phyloP scores from a whole-genome alignment of 2,329 filamentous ascomycete species.

The Dothiorella sarmentorum region DNA sequence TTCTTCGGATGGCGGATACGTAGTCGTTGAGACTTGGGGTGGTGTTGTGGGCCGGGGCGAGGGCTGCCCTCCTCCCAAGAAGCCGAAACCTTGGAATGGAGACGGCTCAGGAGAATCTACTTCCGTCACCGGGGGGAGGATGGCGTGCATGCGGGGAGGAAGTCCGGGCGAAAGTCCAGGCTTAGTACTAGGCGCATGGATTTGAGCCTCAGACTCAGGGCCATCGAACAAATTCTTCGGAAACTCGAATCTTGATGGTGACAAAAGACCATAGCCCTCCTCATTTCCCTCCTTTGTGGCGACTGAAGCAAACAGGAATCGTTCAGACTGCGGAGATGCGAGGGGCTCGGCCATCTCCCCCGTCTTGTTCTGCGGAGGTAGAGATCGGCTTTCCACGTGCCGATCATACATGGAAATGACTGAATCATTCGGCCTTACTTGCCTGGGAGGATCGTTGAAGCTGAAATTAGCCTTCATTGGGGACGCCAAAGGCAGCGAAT shows the following conservation, averaged over 20 bases:
- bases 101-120: constrained; percentile 3
- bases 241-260: constrained; percentile 43
- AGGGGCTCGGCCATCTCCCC: neutral
- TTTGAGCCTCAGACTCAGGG: neutral
- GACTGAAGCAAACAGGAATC: constrained; percentile 35
- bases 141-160: constrained; percentile 11
- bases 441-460: constrained; percentile 9
- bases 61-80: constrained; percentile 6
- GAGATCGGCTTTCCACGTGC: neutral
- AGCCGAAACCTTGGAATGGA: constrained; percentile 17
- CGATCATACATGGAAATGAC: constrained; percentile 18
- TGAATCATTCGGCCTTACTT: constrained; percentile 15
- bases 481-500: constrained; percentile 1
- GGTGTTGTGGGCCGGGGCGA: constrained; percentile 6
- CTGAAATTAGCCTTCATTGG: constrained; percentile 14
- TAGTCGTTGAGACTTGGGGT: neutral
- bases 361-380: neutral
- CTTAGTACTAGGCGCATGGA: neutral
- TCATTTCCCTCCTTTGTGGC: constrained; percentile 27
- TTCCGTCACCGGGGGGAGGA: constrained; percentile 13
- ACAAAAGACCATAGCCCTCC: constrained; percentile 37
- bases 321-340: constrained; percentile 39
- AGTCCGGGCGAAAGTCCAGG: neutral
- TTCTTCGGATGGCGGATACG: constrained; percentile 9
- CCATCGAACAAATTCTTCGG: constrained; percentile 29